Evolutionary conservation across 2,329 filamentous ascomycete species (phyloP), one percentile per base, ranked within the genome.

Genomic region (Nothopassalora personata): DNA sequence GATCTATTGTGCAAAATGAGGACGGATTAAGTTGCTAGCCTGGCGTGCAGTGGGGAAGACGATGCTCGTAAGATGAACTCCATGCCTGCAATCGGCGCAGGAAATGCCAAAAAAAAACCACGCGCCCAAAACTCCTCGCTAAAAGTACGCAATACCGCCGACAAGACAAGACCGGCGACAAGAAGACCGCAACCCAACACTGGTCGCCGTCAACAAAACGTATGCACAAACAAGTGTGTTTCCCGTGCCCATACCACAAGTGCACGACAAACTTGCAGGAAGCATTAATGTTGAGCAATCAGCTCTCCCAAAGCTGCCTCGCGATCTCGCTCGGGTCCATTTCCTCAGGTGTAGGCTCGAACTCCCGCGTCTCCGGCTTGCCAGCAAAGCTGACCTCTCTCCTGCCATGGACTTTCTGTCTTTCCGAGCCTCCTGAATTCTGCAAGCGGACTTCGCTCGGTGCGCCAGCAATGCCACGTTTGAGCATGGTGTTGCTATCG

Each of bases 361-460:
- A 55, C 30, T 67, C 60, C 43, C 64, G 53, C 34, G 49, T 60
- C 54, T 65, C 54, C n/a, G 65, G 63, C 48, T 59, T 58, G 5
- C 66, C 63, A 11, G 68, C 67, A 45, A 70, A 69, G 43, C 64
- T 67, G 39, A 70, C 66, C 30, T 67, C 65, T 9, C 68, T 55
- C 50, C 61, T 64, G 15, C 50, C 56, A 49, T 58, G 49, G 10
- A 30, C 4, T 34, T 51, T 51, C 30, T 51, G 27, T 13, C 46
- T 28, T 19, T 51, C 39, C 15, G 39, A 43, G n/a, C 39, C 39
- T 13, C 39, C 39, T 43, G 13, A n/a, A 5, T 3, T 19, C n/a
- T 43, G 39, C 39, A n/a, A 43, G 39, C 39, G 39, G 15, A 43
- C 39, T 18, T 43, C 39, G n/a, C 39, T 18, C n/a, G 15, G 39